Conservation (phyloP, 306 rosid genomes). For the Rosa lucieae region DNA sequence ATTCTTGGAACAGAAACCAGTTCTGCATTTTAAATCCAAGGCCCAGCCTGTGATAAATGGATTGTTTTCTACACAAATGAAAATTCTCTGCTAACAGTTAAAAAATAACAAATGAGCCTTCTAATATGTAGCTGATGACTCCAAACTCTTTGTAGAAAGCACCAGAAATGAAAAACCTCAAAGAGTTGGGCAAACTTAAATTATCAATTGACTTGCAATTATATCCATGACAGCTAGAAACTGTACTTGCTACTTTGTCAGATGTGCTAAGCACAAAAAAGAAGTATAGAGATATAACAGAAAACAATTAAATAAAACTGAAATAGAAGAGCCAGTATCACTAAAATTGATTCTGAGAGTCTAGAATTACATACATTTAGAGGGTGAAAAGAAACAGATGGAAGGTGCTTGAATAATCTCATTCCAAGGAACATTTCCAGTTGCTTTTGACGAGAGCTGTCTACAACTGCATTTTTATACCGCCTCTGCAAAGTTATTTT, state of each 20-base stretch:
- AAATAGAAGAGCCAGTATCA: conserved; percentile 21
- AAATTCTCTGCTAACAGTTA: neutral
- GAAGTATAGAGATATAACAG: conserved; percentile 11
- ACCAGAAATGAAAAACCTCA: neutral
- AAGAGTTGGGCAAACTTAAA: neutral
- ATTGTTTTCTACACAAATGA: neutral
- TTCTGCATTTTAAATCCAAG: neutral
- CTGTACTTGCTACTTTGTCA: conserved; percentile 18
- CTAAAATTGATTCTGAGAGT: conserved; percentile 34
- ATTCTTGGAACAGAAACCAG: conserved; percentile 7
- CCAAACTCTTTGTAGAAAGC: conserved; percentile 6
- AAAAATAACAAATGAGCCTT: neutral
- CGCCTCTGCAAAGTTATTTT: conserved; percentile 95
- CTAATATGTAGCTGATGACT: conserved; percentile 11
- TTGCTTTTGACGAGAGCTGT: conserved; percentile 98
- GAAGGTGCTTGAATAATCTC: conserved; percentile 98
- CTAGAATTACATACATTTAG: conserved; percentile 67
- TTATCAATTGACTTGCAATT: conserved; percentile 27
- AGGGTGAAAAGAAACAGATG: conserved; percentile 85
- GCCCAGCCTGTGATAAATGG: neutral
- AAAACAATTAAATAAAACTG: conserved; percentile 11
- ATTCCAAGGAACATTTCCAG: conserved; percentile 93
- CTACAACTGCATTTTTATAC: conserved; percentile 90
- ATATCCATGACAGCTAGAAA: conserved; percentile 7
- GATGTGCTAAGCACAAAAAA: conserved; percentile 11